Conservation (phyloP, 164 flowering plant genomes). For the Umbilicus rupestris region DNA sequence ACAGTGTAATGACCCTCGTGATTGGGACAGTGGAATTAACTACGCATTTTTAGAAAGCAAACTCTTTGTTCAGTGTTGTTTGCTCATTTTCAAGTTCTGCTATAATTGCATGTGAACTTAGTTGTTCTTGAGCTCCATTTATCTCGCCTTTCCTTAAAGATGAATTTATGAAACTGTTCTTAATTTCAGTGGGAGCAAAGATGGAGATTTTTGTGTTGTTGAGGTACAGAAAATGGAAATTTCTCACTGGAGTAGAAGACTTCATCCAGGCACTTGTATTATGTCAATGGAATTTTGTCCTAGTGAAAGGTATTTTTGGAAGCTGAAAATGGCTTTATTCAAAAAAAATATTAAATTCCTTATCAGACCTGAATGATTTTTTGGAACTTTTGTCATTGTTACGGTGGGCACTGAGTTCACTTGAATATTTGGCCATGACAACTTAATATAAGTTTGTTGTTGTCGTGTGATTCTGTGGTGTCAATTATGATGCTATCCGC, state of each 20-base stretch:
- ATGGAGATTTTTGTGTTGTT: slow-evolving; percentile 82
- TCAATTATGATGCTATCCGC: background rate
- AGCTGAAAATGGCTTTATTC: background rate
- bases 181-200: slow-evolving; percentile 74
- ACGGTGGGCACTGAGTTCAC: background rate
- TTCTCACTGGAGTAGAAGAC: slow-evolving; percentile 71
- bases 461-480: background rate
- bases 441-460: background rate
- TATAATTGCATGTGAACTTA: background rate
- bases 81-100: background rate
- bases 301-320: slow-evolving; percentile 53
- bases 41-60: background rate
- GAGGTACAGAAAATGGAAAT: slow-evolving; percentile 81
- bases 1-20: background rate
- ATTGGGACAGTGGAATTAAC: background rate
- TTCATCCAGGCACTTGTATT: slow-evolving; percentile 68
- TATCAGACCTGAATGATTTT: background rate
- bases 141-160: background rate
- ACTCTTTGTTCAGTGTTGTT: background rate
- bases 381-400: background rate
- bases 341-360: background rate
- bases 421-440: background rate
- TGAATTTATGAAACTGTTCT: background rate
- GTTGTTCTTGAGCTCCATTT: background rate
- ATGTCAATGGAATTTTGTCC: slow-evolving; percentile 77